Conservation (phyloP, 805 yeast species). For the Wickerhamiella azyma region DNA sequence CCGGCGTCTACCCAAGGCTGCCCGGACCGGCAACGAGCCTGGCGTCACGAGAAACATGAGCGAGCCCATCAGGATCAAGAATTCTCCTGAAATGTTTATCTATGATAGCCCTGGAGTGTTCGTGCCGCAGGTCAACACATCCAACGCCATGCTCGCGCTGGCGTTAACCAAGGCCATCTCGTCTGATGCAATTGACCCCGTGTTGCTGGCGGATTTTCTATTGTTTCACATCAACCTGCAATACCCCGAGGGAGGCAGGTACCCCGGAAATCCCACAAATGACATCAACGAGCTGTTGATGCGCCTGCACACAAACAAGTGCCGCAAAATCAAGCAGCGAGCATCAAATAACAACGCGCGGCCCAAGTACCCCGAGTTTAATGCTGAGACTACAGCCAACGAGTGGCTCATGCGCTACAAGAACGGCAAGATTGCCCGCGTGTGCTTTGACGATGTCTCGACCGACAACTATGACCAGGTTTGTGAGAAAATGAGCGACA, state of each 20-base stretch:
- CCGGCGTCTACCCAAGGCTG: conserved; percentile 41
- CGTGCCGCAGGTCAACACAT: conserved; percentile 53
- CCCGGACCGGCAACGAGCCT: conserved; percentile 73
- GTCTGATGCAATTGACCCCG: conserved; percentile 56
- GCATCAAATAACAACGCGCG: neutral
- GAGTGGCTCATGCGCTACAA: conserved; percentile 8
- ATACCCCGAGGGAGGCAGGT: conserved; percentile 15
- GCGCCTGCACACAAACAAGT: conserved; percentile 6
- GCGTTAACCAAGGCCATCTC: conserved; percentile 66
- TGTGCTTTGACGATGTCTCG: conserved; percentile 7
- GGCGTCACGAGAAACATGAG: conserved; percentile 79
- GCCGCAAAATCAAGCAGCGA: neutral
- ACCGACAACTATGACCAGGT: neutral
- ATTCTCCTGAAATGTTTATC: conserved; percentile 48
- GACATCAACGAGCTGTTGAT: conserved; percentile 15
- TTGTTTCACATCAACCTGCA: conserved; percentile 49
- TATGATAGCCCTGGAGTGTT: conserved; percentile 92
- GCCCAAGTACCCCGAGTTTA: neutral
- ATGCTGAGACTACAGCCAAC: neutral
- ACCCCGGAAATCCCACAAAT: conserved; percentile 17
- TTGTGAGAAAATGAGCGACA: neutral
- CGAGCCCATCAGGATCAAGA: conserved; percentile 51
- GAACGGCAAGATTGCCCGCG: conserved; percentile 4
- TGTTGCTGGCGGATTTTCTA: conserved; percentile 73
- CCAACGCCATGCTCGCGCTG: conserved; percentile 60